phyloP scores from a whole-genome alignment of 2,329 filamentous ascomycete genomes.

The Aciculosporium take region DNA sequence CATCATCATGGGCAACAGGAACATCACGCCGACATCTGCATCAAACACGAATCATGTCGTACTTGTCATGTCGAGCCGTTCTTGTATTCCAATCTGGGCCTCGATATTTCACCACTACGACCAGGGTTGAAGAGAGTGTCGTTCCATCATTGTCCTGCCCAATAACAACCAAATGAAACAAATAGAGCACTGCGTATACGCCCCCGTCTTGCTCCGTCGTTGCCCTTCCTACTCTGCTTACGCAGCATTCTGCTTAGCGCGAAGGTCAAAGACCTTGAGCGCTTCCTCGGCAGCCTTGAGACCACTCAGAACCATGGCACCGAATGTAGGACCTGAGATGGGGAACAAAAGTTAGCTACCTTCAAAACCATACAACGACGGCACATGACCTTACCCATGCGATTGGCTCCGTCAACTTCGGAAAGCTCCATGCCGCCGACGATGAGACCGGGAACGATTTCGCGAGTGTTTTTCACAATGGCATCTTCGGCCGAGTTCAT shows the following conservation, averaged over 20 bases:
- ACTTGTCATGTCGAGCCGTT: too few species aligned
- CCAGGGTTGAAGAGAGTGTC: not conserved
- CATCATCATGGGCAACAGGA: too few species aligned
- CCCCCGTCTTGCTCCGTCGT: constrained; percentile 12
- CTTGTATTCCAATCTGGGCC: too few species aligned
- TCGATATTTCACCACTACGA: not conserved
- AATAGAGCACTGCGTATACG: not conserved
- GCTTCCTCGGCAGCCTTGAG: constrained; percentile 88
- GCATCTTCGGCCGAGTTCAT: constrained; percentile 88
- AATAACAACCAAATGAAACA: not conserved
- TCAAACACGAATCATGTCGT: too few species aligned
- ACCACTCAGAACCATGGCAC: constrained; percentile 75
- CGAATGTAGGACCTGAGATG: constrained; percentile 53
- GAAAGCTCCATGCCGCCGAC: constrained; percentile 92
- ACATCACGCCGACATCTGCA: too few species aligned
- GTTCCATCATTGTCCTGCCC: not conserved
- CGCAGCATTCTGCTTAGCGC: constrained; percentile 59
- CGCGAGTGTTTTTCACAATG: constrained; percentile 81
- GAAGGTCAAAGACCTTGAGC: constrained; percentile 59
- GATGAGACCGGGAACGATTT: constrained; percentile 76
- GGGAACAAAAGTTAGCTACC: not conserved
- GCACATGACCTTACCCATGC: constrained; percentile 48
- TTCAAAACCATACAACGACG: not conserved
- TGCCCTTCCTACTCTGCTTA: constrained; percentile 6
- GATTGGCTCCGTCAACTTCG: constrained; percentile 80